Percentiles rank a stretch among this genome's conserved stretches.
Conservation (phyloP, 306 rosid species). For the Quercus variabilis region DNA sequence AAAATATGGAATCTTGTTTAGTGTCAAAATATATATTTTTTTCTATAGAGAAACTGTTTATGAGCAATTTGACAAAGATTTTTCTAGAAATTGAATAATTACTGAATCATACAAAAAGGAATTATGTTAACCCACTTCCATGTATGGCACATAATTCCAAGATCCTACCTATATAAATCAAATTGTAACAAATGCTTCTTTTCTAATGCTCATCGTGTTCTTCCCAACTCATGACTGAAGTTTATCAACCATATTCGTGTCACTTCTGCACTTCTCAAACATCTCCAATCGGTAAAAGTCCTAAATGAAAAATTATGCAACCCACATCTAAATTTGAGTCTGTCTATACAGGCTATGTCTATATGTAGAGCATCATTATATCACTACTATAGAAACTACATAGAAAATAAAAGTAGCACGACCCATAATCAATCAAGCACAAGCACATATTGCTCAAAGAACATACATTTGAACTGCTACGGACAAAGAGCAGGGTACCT, state of each 20-base stretch:
- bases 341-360: not conserved
- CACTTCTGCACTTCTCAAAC: not conserved
- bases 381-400: not conserved
- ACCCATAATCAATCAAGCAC: not conserved
- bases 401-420: not conserved
- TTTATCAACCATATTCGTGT: not conserved
- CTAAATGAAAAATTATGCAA: not conserved
- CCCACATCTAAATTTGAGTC: not conserved
- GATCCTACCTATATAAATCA: not conserved
- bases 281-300: not conserved
- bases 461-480: constrained; percentile 1
- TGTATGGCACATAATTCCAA: not conserved
- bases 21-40: not conserved
- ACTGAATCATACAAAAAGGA: not conserved
- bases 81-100: not conserved
- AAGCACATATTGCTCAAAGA: not conserved
- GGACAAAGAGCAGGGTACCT: constrained; percentile 19
- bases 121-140: not conserved
- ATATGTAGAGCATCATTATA: not conserved
- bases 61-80: not conserved
- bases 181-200: not conserved
- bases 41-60: not conserved
- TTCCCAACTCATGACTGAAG: not conserved
- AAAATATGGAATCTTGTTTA: not conserved
- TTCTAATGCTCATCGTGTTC: not conserved